Percentiles rank a stretch among this genome's conserved stretches.
These are phyloP conservation scores for Cystobasidium slooffiae DNA, from an alignment of 1,284 basidiomycete genomes.

Conservation along the genomic window DNA sequence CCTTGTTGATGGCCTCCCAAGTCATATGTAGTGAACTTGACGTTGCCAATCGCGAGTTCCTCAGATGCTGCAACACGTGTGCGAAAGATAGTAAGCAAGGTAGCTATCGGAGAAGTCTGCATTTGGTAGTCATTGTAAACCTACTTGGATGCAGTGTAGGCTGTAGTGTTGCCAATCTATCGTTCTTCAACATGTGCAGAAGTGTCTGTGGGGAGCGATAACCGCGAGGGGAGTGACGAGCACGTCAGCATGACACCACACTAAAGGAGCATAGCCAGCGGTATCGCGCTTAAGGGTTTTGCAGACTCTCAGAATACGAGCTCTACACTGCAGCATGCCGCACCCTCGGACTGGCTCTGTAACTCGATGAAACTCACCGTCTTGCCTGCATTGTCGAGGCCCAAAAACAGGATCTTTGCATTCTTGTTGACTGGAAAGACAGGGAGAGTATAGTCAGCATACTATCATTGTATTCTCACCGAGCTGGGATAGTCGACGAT, in stretches of 20 bases:
- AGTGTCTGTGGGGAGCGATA: slow-evolving; percentile 71
- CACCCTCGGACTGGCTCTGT: not conserved
- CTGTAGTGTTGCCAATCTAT: slow-evolving; percentile 94
- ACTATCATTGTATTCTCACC: not conserved
- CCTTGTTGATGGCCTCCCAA: slow-evolving; percentile 97
- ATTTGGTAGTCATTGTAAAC: slow-evolving; percentile 54
- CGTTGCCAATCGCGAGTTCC: slow-evolving; percentile 97
- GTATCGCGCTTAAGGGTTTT: not conserved
- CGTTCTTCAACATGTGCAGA: slow-evolving; percentile 99
- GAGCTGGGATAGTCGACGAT: not conserved
- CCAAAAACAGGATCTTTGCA: slow-evolving; percentile 97
- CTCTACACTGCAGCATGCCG: too few species aligned
- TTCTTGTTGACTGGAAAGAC: slow-evolving; percentile 58
- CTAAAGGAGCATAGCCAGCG: not conserved
- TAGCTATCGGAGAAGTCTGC: not conserved
- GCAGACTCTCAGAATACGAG: not conserved
- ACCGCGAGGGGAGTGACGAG: not conserved
- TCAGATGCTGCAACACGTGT: slow-evolving; percentile 75
- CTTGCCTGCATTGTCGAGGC: slow-evolving; percentile 89
- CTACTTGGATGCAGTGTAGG: slow-evolving; percentile 98
- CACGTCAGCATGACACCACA: slow-evolving; percentile 9
- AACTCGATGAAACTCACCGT: slow-evolving; percentile 69
- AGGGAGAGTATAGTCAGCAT: slow-evolving; percentile 6
- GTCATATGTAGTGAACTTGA: slow-evolving; percentile 99
- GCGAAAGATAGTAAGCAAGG: not conserved